Conservation (phyloP, 257 asterid species). For the Nicotiana paniculata region DNA sequence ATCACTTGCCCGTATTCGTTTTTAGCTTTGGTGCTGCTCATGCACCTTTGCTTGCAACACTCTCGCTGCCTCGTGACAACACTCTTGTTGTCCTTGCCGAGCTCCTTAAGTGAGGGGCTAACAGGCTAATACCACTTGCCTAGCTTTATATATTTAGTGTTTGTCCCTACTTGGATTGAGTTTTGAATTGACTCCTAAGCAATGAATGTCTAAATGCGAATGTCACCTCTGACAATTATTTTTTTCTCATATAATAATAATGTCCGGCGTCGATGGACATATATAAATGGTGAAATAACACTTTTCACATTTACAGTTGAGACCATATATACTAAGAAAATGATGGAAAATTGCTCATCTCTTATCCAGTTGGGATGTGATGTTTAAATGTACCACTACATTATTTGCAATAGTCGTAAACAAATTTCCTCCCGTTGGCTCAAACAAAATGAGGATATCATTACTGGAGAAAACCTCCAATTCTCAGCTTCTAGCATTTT, state of each 20-base stretch:
- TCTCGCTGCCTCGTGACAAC: no score
- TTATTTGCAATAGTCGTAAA: not conserved
- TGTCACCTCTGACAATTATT: not conserved
- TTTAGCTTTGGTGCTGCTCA: no score
- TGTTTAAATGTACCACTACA: not conserved
- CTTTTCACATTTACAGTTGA: not conserved
- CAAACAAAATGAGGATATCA: not conserved
- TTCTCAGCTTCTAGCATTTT: not conserved
- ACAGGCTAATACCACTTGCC: not conserved
- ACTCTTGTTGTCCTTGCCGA: no score
- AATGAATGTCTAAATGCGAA: not conserved
- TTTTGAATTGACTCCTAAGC: not conserved
- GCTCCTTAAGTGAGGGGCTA: no score
- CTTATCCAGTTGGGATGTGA: not conserved
- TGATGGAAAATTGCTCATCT: not conserved
- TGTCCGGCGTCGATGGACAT: no score
- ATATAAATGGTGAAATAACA: not conserved
- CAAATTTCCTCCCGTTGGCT: not conserved
- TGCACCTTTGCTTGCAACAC: no score
- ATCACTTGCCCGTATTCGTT: no score
- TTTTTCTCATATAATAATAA: no score
- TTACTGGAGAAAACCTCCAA: not conserved
- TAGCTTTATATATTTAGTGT: not conserved
- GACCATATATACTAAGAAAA: not conserved
- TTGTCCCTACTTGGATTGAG: not conserved